These are phyloP conservation scores for Eucalyptus regnans DNA, from an alignment of 345 rosid genomes.

Conservation along the genomic window DNA sequence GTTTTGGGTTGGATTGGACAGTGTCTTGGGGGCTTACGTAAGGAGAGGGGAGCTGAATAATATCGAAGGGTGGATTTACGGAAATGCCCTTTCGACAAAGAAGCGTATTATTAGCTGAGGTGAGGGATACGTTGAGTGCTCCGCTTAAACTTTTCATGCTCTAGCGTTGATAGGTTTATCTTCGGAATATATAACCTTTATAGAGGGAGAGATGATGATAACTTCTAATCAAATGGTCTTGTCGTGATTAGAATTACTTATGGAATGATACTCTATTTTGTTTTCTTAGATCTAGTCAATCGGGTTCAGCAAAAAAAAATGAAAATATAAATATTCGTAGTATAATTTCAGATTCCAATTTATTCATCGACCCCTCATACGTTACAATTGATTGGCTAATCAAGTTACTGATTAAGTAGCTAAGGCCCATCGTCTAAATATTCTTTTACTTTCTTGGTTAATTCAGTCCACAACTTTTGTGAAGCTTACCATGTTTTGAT, in stretches of 20 bases:
- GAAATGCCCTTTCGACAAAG: neutral
- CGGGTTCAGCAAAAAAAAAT: rapidly evolving
- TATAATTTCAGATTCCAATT: neutral
- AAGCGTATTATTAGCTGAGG: rapidly evolving
- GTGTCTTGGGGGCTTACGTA: neutral
- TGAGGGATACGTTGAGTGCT: neutral
- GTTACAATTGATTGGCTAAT: neutral
- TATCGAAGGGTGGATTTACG: neutral
- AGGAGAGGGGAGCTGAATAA: neutral
- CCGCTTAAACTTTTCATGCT: neutral
- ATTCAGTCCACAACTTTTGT: too few species aligned
- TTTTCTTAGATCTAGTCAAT: neutral
- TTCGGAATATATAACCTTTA: neutral
- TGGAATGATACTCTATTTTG: neutral
- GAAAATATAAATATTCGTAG: neutral
- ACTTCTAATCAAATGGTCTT: neutral
- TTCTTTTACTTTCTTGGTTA: too few species aligned
- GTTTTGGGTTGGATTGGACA: neutral
- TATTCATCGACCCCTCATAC: too few species aligned
- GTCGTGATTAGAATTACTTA: neutral
- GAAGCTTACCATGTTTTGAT: too few species aligned
- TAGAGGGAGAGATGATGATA: neutral
- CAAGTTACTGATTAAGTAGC: too few species aligned
- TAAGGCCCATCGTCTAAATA: rapidly evolving
- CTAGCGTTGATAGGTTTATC: neutral